Base-by-base conservation (phyloP, 2,329 filamentous ascomycete genomes). In the Aspergillus piperis region DNA sequence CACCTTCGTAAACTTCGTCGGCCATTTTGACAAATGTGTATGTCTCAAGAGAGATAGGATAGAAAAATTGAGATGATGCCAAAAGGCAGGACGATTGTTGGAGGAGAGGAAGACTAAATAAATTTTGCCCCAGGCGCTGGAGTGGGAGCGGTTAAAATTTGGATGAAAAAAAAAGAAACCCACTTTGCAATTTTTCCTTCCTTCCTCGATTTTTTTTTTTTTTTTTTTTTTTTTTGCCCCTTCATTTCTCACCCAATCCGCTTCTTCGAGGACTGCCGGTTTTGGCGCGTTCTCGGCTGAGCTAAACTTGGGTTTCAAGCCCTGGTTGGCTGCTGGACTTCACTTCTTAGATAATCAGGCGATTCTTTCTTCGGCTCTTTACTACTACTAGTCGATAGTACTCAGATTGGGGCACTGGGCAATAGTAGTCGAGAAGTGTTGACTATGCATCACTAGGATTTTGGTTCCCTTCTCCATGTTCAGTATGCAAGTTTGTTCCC, bases 1-100 rank as follows among this genome's bases (percentile, higher is more conserved):
- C 95, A 90, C 95, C 95, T 81, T 99, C 95, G 82, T 98, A 99
- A 76, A 96, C 89, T 89, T 97, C 94, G 82, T 96, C 92, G 81
- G 91, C 89, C 94, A 97, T 97, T 79, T 64, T 71, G 54, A 60
- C 42, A 61, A 52, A 63, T 23, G 67, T 64, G 75, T 71, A 57
- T 50, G 50, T 57, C 59, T 52, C 54, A 58, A 57, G 50, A 58
- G 55, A 36, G 54, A 54, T 42, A 50, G 55, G 60, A 57, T 59
- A 48, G 56, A 30, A 60, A 44, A 58, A 57, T 56, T 42, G 38
- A 51, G 54, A 59, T 52, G 54, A 32, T 48, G 58, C 55, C 56
- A 60, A 39, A 36, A 51, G 51, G 47, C 41, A 52, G 49, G 53
- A 47, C 51, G 30, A 54, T n/a, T 57, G 57, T 62, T 47, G 63